Conservation (phyloP, 768 basidiomycete species). For the Neoboletus brunneissimus region DNA sequence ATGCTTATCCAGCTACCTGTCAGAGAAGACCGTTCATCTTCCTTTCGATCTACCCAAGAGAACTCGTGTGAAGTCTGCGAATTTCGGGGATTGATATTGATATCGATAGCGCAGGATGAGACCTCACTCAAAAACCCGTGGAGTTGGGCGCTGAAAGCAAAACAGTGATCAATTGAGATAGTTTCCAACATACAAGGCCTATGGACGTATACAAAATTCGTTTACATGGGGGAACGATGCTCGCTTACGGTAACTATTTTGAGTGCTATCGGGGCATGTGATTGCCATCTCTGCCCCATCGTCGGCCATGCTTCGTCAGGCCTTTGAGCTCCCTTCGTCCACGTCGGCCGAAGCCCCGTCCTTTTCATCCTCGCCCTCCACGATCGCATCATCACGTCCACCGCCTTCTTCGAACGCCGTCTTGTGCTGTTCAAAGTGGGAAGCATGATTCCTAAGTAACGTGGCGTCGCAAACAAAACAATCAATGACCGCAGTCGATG, state of each 20-base stretch:
- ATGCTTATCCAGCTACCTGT: neutral
- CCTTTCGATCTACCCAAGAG: neutral
- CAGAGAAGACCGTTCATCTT: neutral
- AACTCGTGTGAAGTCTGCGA: neutral
- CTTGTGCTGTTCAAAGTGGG: constrained; percentile 83
- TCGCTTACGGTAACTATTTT: neutral
- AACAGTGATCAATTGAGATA: neutral
- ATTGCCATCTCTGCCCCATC: neutral
- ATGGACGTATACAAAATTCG: neutral
- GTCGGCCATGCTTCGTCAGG: neutral
- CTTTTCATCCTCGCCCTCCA: constrained; percentile 23
- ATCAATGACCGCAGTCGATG: neutral
- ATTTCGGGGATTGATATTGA: neutral
- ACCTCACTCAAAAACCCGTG: neutral
- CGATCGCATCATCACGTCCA: constrained; percentile 45
- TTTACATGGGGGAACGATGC: neutral
- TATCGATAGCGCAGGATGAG: neutral
- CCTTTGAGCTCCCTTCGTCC: neutral
- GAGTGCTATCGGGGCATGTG: neutral
- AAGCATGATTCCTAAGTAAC: constrained; percentile 59
- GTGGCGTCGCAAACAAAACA: neutral
- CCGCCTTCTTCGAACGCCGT: constrained; percentile 77
- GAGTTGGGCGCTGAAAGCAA: neutral
- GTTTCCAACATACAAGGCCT: neutral
- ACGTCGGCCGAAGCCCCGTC: constrained; percentile 7